These are phyloP conservation scores for Persicaria maculosa DNA, from an alignment of 148 eudicot species.

Conservation along the genomic window DNA sequence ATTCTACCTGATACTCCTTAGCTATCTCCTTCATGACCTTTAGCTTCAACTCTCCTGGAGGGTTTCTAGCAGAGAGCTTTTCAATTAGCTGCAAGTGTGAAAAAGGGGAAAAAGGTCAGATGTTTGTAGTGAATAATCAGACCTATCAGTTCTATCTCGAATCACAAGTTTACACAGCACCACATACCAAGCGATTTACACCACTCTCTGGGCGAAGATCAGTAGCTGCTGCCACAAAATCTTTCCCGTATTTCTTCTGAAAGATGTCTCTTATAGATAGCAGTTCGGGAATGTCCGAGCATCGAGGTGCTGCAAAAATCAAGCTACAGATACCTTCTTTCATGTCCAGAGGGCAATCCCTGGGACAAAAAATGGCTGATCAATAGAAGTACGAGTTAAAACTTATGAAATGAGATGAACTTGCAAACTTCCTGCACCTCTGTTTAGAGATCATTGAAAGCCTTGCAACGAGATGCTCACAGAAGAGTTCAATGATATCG, in stretches of 20 bases:
- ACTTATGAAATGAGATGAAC: neutral
- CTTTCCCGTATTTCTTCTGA: slow-evolving; percentile 84
- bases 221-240: slow-evolving; percentile 86
- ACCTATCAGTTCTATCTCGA: neutral
- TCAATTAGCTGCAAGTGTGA: slow-evolving; percentile 28
- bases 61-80: slow-evolving; percentile 34
- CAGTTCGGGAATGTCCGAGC: slow-evolving; percentile 92
- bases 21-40: slow-evolving; percentile 91
- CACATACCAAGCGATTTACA: slow-evolving; percentile 84
- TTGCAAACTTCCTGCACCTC: slow-evolving; percentile 35
- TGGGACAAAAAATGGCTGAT: slow-evolving; percentile 14
- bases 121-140: neutral
- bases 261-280: slow-evolving; percentile 68
- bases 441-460: slow-evolving; percentile 73
- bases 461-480: slow-evolving; percentile 71
- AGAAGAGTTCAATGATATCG: slow-evolving; percentile 89
- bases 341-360: slow-evolving; percentile 80
- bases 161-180: neutral
- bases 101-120: neutral
- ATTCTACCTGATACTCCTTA: slow-evolving; percentile 80
- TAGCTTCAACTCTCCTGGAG: slow-evolving; percentile 39
- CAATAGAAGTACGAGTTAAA: neutral
- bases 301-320: slow-evolving; percentile 86
- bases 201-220: slow-evolving; percentile 90
- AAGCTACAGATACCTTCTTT: slow-evolving; percentile 89